Conservation (phyloP, 306 rosid species). For the Pterocarpus macrocarpus region DNA sequence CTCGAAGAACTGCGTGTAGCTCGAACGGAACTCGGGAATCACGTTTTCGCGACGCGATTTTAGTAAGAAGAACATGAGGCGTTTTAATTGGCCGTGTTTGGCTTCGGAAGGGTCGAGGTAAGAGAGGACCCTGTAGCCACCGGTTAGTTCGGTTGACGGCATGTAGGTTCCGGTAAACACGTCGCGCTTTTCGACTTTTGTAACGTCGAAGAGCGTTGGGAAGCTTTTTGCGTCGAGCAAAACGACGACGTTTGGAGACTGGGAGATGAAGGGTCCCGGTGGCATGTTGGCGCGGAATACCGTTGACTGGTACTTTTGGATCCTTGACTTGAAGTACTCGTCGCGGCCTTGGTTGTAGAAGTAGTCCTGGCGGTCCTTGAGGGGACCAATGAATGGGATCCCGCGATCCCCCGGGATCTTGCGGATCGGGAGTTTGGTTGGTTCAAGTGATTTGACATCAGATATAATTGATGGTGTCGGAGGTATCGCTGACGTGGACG, state of each 20-base stretch:
- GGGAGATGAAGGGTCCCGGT: slow-evolving; percentile 75
- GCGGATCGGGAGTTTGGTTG: slow-evolving; percentile 62
- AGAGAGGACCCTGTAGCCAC: slow-evolving; percentile 81
- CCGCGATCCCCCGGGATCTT: slow-evolving; percentile 86
- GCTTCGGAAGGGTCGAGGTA: slow-evolving; percentile 96
- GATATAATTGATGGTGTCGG: background rate
- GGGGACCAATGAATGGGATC: slow-evolving; percentile 69
- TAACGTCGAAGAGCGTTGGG: slow-evolving; percentile 75
- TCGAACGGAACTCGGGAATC: slow-evolving; percentile 72
- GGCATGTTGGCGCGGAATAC: slow-evolving; percentile 88
- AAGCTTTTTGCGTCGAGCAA: slow-evolving; percentile 85
- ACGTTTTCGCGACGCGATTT: slow-evolving; percentile 67
- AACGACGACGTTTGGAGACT: slow-evolving; percentile 69
- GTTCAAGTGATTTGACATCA: slow-evolving; percentile 22
- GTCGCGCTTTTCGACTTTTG: slow-evolving; percentile 81
- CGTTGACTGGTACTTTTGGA: slow-evolving; percentile 77
- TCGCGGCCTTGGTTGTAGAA: slow-evolving; percentile 92
- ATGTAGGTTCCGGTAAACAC: slow-evolving; percentile 89
- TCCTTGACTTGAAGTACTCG: slow-evolving; percentile 83
- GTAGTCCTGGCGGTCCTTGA: slow-evolving; percentile 74
- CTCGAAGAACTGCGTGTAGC: slow-evolving; percentile 59
- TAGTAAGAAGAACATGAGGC: slow-evolving; percentile 71
- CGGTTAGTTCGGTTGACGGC: slow-evolving; percentile 87
- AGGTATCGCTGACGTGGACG: slow-evolving; percentile 28
- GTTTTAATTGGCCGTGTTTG: slow-evolving; percentile 68